These are phyloP conservation scores for Osmanthus fragrans DNA, from an alignment of 257 asterid genomes.

Conservation along the genomic window DNA sequence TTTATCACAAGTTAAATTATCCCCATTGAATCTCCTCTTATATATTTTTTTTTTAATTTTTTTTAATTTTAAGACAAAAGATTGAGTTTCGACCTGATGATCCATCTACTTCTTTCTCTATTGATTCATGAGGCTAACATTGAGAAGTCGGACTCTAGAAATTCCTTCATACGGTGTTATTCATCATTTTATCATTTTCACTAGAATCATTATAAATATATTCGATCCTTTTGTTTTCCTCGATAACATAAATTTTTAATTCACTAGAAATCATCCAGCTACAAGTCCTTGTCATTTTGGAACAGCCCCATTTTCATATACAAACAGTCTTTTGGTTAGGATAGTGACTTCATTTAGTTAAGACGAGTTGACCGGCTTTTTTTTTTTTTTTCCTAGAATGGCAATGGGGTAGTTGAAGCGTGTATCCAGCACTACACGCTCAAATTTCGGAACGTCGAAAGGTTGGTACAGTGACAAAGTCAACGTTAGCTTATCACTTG, in stretches of 20 bases:
- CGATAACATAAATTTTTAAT: background rate
- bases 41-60: too few relatives aligned
- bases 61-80: too few relatives aligned
- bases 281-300: background rate
- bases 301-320: background rate
- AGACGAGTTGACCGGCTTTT: background rate
- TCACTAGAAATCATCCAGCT: background rate
- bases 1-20: too few relatives aligned
- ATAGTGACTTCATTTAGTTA: background rate
- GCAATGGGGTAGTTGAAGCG: background rate
- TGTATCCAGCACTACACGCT: background rate
- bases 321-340: too few relatives aligned
- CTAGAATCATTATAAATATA: too few relatives aligned
- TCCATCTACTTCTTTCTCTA: too few relatives aligned
- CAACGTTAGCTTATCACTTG: background rate
- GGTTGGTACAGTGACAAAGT: background rate
- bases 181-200: too few relatives aligned
- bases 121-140: too few relatives aligned
- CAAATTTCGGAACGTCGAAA: background rate
- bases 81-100: too few relatives aligned
- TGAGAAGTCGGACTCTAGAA: too few relatives aligned
- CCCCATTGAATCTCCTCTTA: too few relatives aligned
- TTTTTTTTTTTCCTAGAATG: background rate
- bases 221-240: background rate
- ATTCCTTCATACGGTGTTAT: too few relatives aligned